Percentiles rank a stretch among this genome's conserved stretches.
These are phyloP conservation scores for Prunus mira DNA, from an alignment of 306 rosid species.

Conservation along the genomic window DNA sequence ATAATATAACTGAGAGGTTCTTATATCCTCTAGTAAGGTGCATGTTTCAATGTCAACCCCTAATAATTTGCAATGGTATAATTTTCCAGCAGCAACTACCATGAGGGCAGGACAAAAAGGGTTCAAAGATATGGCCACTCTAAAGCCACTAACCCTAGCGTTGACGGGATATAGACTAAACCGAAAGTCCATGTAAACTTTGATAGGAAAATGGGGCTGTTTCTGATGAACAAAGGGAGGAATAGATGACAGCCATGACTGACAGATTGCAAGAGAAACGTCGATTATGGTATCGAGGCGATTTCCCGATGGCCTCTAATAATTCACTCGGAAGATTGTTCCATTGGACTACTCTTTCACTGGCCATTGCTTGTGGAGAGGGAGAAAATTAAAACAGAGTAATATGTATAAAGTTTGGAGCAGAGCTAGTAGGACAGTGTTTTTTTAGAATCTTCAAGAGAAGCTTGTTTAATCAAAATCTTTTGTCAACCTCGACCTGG, in stretches of 20 bases:
- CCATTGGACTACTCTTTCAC: slow-evolving; percentile 3
- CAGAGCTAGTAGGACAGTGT: no score
- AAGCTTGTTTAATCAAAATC: no score
- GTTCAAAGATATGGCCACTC: slow-evolving; percentile 11
- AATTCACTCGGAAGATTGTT: slow-evolving; percentile 18
- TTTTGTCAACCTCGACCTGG: no score
- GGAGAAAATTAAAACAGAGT: no score
- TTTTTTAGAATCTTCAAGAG: no score
- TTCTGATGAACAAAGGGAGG: neutral
- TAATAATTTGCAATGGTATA: neutral
- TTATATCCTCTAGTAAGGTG: neutral
- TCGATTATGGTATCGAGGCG: neutral
- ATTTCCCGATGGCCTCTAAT: neutral
- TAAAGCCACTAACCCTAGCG: neutral
- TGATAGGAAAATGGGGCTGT: neutral
- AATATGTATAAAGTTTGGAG: no score
- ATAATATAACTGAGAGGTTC: neutral
- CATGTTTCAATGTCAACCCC: neutral
- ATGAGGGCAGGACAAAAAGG: neutral
- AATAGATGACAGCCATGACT: slow-evolving; percentile 18
- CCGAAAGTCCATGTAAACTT: neutral
- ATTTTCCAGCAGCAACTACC: neutral
- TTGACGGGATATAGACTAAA: neutral
- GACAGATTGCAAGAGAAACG: slow-evolving; percentile 15
- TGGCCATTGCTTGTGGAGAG: neutral